These are phyloP conservation scores for Setaria viridis DNA, from an alignment of 202 grass and related monocot genomes.

Conservation along the genomic window DNA sequence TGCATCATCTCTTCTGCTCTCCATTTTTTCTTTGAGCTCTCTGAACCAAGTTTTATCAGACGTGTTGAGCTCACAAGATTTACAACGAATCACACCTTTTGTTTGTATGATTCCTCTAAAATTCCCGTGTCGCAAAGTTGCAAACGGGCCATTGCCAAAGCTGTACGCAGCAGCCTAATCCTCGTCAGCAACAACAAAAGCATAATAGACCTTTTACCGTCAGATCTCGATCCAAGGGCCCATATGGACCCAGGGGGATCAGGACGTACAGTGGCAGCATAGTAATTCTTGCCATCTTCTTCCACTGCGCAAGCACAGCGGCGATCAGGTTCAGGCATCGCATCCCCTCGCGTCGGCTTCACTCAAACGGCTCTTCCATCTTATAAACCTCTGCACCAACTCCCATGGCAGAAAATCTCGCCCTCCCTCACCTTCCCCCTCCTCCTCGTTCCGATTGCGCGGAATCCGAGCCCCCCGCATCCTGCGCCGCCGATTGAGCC, in stretches of 20 bases:
- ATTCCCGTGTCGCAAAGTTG: not conserved
- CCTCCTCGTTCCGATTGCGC: not conserved
- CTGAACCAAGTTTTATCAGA: not conserved
- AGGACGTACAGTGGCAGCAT: not conserved
- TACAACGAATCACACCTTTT: not conserved
- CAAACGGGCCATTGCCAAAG: not conserved
- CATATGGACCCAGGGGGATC: not conserved
- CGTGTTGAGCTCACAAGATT: not conserved
- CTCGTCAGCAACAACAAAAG: not conserved
- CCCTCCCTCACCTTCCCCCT: not conserved
- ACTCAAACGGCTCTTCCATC: slow-evolving; percentile 45
- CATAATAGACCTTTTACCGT: not conserved
- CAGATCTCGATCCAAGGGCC: not conserved
- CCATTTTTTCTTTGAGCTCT: not conserved
- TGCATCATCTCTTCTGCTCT: not conserved
- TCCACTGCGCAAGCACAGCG: not conserved
- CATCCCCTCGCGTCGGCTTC: slow-evolving; percentile 39
- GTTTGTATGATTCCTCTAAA: too few species aligned
- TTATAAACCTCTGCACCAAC: slow-evolving; percentile 64
- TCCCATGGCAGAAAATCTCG: slow-evolving; percentile 52
- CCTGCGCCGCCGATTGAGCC: slow-evolving; percentile 19
- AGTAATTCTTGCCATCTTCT: slow-evolving; percentile 48
- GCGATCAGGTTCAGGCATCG: slow-evolving; percentile 24
- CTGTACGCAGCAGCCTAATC: not conserved
- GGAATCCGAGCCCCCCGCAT: not conserved